Evolutionary conservation across 306 rosid species (phyloP).

Genomic region (Clitoria ternatea): DNA sequence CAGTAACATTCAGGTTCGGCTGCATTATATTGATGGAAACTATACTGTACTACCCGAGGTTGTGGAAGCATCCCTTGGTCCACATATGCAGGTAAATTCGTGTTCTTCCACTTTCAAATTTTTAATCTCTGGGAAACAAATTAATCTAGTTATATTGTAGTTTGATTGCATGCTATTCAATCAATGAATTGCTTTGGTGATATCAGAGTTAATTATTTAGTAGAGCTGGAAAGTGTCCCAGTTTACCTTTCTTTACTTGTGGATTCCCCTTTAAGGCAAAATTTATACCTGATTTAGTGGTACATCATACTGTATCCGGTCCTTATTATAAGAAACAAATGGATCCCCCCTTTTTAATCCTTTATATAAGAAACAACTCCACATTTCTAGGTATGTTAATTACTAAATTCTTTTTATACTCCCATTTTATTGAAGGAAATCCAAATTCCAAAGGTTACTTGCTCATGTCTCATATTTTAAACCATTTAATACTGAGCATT

Average conservation of each 20-base stretch:
- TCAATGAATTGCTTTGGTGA: not conserved
- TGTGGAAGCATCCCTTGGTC: constrained; percentile 98
- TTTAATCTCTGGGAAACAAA: not conserved
- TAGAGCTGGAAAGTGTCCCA: not conserved
- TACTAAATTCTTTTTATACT: too few species aligned
- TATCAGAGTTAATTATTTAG: not conserved
- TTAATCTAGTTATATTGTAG: constrained; percentile 1
- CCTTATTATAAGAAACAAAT: too few species aligned
- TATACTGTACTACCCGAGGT: constrained; percentile 96
- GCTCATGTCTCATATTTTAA: too few species aligned
- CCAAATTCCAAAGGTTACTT: too few species aligned
- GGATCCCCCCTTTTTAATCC: too few species aligned
- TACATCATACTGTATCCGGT: too few species aligned
- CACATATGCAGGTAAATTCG: constrained; percentile 90
- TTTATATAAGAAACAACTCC: too few species aligned
- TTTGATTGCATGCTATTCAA: not conserved
- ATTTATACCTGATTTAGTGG: constrained; percentile 9
- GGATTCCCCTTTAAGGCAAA: not conserved
- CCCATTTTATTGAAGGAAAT: too few species aligned
- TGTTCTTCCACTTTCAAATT: constrained; percentile 4
- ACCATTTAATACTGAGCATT: too few species aligned
- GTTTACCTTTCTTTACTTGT: constrained; percentile 1
- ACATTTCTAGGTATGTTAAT: too few species aligned
- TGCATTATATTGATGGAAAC: constrained; percentile 97
- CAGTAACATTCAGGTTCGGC: constrained; percentile 83